phyloP scores from a whole-genome alignment of 2,329 filamentous ascomycete genomes.

The Fusarium dimerum region DNA sequence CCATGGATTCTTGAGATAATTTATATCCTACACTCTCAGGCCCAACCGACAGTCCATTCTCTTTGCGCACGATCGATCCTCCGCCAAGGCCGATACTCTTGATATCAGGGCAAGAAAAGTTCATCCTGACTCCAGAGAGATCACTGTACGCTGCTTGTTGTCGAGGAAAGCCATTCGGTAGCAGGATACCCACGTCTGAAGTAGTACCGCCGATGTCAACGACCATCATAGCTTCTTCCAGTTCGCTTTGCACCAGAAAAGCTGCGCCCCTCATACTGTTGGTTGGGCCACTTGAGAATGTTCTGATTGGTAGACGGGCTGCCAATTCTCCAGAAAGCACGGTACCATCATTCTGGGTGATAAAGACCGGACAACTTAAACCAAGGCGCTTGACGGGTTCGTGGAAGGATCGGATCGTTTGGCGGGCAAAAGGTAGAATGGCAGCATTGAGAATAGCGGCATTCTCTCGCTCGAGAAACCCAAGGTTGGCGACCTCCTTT shows the following conservation, averaged over 20 bases:
- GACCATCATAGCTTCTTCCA: constrained; percentile 52
- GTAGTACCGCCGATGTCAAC: constrained; percentile 70
- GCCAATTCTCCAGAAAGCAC: constrained; percentile 56
- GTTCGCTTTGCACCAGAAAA: constrained; percentile 49
- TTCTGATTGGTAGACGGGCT: constrained; percentile 58
- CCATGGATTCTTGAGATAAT: constrained; percentile 52
- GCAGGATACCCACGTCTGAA: constrained; percentile 62
- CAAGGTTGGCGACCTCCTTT: constrained; percentile 53
- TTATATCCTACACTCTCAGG: constrained; percentile 64
- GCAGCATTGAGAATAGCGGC: constrained; percentile 65
- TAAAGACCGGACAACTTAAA: constrained; percentile 55
- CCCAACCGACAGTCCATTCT: constrained; percentile 49
- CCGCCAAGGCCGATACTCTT: constrained; percentile 62
- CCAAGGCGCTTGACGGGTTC: constrained; percentile 51
- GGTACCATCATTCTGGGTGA: constrained; percentile 67
- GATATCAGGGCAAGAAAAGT: constrained; percentile 59
- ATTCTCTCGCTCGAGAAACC: constrained; percentile 64
- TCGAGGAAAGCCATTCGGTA: constrained; percentile 63
- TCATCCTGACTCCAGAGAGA: constrained; percentile 63
- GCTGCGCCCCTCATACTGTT: constrained; percentile 66
- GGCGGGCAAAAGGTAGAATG: constrained; percentile 57
- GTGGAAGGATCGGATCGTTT: constrained; percentile 58
- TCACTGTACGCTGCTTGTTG: constrained; percentile 64
- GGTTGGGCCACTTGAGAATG: constrained; percentile 63
- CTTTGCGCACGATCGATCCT: constrained; percentile 52